Evolutionary conservation across 306 rosid species (phyloP).

Genomic region (Cercis canadensis): DNA sequence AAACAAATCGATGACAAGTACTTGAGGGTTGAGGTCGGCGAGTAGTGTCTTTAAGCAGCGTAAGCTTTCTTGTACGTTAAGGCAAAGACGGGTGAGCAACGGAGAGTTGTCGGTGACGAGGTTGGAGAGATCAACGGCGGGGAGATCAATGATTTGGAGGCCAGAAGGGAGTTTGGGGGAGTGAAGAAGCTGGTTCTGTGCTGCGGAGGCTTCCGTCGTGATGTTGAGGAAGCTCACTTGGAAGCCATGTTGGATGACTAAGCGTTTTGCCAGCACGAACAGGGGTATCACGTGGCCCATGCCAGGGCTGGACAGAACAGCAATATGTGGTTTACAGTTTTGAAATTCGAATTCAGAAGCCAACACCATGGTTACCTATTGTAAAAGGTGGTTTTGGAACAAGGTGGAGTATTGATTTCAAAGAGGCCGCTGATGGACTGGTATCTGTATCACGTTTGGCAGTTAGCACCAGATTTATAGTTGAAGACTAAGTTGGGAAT

Average conservation of each 20-base stretch:
- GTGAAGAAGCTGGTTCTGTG: slow-evolving; percentile 45
- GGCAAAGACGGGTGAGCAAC: slow-evolving; percentile 22
- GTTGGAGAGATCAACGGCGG: slow-evolving; percentile 31
- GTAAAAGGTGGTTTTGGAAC: too few relatives aligned
- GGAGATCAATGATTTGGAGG: slow-evolving; percentile 47
- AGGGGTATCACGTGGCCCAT: slow-evolving; percentile 58
- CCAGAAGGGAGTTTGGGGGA: slow-evolving; percentile 37
- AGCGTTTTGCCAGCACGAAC: slow-evolving; percentile 41
- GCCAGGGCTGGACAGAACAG: slow-evolving; percentile 55
- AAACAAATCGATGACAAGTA: slow-evolving; percentile 49
- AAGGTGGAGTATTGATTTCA: too few relatives aligned
- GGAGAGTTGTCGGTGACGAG: slow-evolving; percentile 14
- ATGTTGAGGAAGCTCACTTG: slow-evolving; percentile 56
- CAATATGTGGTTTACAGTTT: slow-evolving; percentile 27
- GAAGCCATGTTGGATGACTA: slow-evolving; percentile 39
- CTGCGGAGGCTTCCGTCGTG: slow-evolving; percentile 56
- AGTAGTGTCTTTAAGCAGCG: slow-evolving; percentile 35
- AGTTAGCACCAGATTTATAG: too few relatives aligned
- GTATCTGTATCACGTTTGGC: too few relatives aligned
- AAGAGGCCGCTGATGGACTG: too few relatives aligned
- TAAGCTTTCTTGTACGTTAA: slow-evolving; percentile 39
- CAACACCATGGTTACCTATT: neutral
- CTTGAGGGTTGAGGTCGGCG: slow-evolving; percentile 27
- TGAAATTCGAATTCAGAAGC: neutral
- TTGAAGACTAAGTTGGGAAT: too few relatives aligned